A percentile compares a stretch with the other conserved stretches of the same genome.
These are phyloP conservation scores for Yarrowia deformans DNA, from an alignment of 805 yeast genomes.

Conservation along the genomic window DNA sequence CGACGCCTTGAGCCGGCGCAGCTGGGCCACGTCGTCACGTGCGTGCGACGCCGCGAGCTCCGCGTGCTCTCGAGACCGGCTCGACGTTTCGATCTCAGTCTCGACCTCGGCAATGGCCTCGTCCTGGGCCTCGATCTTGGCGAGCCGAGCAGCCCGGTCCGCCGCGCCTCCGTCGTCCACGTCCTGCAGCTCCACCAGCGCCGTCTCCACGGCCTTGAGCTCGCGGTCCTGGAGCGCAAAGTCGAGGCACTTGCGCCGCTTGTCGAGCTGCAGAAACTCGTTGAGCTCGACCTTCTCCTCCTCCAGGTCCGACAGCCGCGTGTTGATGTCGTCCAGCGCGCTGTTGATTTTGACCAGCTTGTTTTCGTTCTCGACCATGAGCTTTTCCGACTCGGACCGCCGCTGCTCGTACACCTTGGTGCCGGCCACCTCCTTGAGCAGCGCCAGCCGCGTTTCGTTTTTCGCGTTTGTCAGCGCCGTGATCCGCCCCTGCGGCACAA, in stretches of 20 bases:
- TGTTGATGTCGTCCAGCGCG: constrained; percentile 71
- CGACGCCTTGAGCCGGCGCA: constrained; percentile 8
- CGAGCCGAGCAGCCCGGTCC: constrained; percentile 55
- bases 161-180: constrained; percentile 47
- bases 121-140: constrained; percentile 50
- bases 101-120: constrained; percentile 45
- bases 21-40: constrained; percentile 16
- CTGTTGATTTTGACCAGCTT: constrained; percentile 78
- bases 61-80: constrained; percentile 43
- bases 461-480: constrained; percentile 88
- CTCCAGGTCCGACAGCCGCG: constrained; percentile 77
- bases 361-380: constrained; percentile 74
- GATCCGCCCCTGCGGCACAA: constrained; percentile 95
- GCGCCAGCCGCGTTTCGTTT: constrained; percentile 76
- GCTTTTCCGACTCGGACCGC: constrained; percentile 76
- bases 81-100: constrained; percentile 23
- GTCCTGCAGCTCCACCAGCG: constrained; percentile 66
- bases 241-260: constrained; percentile 72
- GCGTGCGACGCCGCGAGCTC: constrained; percentile 11
- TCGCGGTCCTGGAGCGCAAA: constrained; percentile 82
- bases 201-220: constrained; percentile 63
- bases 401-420: constrained; percentile 88
- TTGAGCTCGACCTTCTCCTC: constrained; percentile 79
- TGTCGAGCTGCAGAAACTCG: constrained; percentile 71
- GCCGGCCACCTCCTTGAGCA: constrained; percentile 93